Conservation (phyloP, 2,329 filamentous ascomycete species). For the Salinomyces thailandicus region DNA sequence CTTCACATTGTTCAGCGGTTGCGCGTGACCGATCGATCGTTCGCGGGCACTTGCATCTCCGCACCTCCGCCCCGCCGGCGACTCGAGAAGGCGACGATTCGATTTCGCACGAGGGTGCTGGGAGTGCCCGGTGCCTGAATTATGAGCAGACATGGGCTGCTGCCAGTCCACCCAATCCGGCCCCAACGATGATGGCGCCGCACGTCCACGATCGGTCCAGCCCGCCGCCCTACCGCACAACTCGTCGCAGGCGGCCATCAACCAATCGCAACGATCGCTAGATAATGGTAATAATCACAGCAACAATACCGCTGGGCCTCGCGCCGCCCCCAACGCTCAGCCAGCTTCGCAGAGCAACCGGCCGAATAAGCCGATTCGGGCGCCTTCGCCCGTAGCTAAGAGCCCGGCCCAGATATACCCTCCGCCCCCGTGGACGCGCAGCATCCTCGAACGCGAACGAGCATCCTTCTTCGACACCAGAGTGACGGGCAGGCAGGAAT, state of each 20-base stretch:
- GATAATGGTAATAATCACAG: too few relatives aligned
- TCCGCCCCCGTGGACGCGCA: constrained; percentile 53
- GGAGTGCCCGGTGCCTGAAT: not conserved
- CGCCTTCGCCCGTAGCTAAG: constrained; percentile 13
- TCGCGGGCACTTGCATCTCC: too few relatives aligned
- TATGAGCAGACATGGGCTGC: constrained; percentile 6
- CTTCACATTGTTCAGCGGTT: too few relatives aligned
- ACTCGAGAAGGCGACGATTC: too few relatives aligned
- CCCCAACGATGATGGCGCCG: not conserved
- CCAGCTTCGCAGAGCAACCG: too few relatives aligned
- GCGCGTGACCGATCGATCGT: too few relatives aligned
- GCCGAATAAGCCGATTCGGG: constrained; percentile 20
- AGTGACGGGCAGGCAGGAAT: constrained; percentile 63
- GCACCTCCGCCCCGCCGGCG: too few relatives aligned
- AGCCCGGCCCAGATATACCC: constrained; percentile 12
- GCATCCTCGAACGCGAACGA: constrained; percentile 59
- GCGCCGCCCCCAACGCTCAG: too few relatives aligned
- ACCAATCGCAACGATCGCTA: not conserved
- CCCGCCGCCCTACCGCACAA: not conserved
- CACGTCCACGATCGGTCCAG: not conserved
- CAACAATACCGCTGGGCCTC: too few relatives aligned
- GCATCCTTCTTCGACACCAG: constrained; percentile 83
- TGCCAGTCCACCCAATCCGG: constrained; percentile 2
- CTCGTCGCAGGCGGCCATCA: constrained; percentile 1
- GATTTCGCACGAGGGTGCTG: too few relatives aligned